Percentiles rank a stretch among this genome's conserved stretches.
Evolutionary conservation across 1,284 basidiomycete species (phyloP).

Genomic region (Ceraceosorus guamensis): DNA sequence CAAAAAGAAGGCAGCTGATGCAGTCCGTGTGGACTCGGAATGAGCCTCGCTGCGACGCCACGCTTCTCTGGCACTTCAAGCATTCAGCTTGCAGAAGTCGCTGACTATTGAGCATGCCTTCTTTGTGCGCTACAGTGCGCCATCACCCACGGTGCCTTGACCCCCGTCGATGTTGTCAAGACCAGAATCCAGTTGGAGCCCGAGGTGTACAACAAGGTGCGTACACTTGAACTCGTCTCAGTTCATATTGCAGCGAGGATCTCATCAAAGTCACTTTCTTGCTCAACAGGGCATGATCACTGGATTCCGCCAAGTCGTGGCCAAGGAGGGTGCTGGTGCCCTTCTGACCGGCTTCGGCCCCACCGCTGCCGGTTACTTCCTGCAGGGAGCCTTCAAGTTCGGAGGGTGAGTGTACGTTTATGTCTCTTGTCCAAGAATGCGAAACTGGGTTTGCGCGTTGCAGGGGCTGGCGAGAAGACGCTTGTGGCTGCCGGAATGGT

Average conservation of each 20-base stretch:
- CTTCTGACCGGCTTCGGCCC: slow-evolving; percentile 48
- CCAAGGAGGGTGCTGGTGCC: slow-evolving; percentile 45
- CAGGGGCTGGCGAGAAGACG: not conserved
- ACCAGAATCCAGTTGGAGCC: slow-evolving; percentile 89
- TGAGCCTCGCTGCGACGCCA: not conserved
- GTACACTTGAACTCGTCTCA: slow-evolving; percentile 17
- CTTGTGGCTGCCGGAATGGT: not conserved
- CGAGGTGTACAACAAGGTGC: slow-evolving; percentile 56
- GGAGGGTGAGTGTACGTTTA: slow-evolving; percentile 17
- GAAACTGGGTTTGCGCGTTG: too few species aligned
- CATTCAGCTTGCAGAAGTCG: too few species aligned
- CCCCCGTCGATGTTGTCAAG: slow-evolving; percentile 55
- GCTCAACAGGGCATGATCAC: slow-evolving; percentile 37
- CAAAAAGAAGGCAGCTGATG: too few species aligned
- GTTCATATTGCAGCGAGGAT: not conserved
- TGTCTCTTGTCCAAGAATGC: too few species aligned
- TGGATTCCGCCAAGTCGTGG: slow-evolving; percentile 45
- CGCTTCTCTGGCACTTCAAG: not conserved
- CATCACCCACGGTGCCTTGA: slow-evolving; percentile 69
- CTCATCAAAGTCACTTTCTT: slow-evolving; percentile 48
- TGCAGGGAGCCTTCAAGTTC: slow-evolving; percentile 48
- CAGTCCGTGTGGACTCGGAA: not conserved
- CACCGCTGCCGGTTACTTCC: slow-evolving; percentile 47
- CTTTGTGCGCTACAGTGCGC: slow-evolving; percentile 54
- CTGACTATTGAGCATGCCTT: not conserved